Percentiles rank a stretch among this genome's conserved stretches.
These are phyloP conservation scores for Penicillium fuscoglaucum DNA, from an alignment of 2,329 filamentous ascomycete genomes.

Conservation along the genomic window DNA sequence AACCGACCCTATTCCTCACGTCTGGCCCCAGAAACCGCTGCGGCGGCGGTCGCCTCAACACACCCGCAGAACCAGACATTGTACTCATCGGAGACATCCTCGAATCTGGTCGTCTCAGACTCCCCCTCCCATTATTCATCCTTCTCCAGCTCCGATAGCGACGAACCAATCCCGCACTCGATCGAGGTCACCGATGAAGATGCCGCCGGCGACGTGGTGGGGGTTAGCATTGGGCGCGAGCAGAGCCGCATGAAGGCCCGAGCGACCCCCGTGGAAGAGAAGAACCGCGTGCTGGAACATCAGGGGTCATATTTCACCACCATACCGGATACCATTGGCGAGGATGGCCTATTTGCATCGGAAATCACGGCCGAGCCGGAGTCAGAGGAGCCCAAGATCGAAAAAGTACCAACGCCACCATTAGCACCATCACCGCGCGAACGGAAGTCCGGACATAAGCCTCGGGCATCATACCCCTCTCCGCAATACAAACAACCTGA, in stretches of 20 bases:
- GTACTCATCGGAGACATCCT: slow-evolving; percentile 25
- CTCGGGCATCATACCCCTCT: slow-evolving; percentile 13
- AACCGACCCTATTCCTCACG: not conserved
- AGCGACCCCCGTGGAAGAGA: slow-evolving; percentile 59
- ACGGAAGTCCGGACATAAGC: slow-evolving; percentile 6
- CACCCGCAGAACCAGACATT: slow-evolving; percentile 11
- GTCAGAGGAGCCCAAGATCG: slow-evolving; percentile 13
- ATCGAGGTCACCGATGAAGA: slow-evolving; percentile 33
- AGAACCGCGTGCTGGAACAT: slow-evolving; percentile 56
- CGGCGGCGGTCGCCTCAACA: not conserved
- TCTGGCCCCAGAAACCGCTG: not conserved
- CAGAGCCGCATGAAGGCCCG: slow-evolving; percentile 60
- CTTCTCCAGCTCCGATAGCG: slow-evolving; percentile 37
- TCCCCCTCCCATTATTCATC: slow-evolving; percentile 25
- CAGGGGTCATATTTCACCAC: slow-evolving; percentile 51
- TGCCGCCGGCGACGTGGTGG: slow-evolving; percentile 49
- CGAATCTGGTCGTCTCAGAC: slow-evolving; percentile 18
- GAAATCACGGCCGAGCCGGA: slow-evolving; percentile 39
- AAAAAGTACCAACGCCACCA: not conserved
- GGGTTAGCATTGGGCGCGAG: slow-evolving; percentile 58
- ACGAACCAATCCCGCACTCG: slow-evolving; percentile 22
- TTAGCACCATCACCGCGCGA: not conserved
- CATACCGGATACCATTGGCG: slow-evolving; percentile 35
- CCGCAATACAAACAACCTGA: slow-evolving; percentile 1
- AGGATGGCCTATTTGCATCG: slow-evolving; percentile 32